phyloP scores from a whole-genome alignment of 1,284 basidiomycete species.

The Takashimella tepidaria region DNA sequence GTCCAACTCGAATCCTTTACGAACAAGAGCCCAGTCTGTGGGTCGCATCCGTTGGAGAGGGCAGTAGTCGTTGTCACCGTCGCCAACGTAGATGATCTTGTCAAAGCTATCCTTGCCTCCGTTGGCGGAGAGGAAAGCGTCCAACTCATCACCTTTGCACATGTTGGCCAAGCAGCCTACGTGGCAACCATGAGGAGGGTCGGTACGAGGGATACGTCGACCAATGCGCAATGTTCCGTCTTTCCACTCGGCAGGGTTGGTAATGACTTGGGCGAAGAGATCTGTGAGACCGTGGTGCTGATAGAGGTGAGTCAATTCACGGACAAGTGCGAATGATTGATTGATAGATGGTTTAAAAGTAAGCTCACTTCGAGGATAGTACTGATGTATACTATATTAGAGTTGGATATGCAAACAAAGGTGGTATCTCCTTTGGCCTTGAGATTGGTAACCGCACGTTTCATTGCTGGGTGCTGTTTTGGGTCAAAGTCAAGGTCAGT shows the following conservation, averaged over 20 bases:
- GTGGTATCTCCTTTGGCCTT: constrained; percentile 65
- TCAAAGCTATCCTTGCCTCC: constrained; percentile 61
- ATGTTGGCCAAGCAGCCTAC: constrained; percentile 94
- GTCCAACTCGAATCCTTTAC: constrained; percentile 69
- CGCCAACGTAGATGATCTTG: constrained; percentile 84
- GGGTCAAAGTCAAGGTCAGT: background rate
- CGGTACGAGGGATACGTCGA: constrained; percentile 67
- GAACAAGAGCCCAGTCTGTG: constrained; percentile 60
- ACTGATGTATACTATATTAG: constrained; percentile 85
- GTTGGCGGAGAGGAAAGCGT: constrained; percentile 68
- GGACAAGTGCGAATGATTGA: constrained; percentile 1
- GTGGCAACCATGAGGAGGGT: constrained; percentile 74
- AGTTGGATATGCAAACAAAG: constrained; percentile 88
- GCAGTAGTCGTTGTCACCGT: constrained; percentile 94
- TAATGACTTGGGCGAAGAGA: constrained; percentile 81
- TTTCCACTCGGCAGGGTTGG: constrained; percentile 84
- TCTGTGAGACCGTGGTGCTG: constrained; percentile 68
- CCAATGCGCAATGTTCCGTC: constrained; percentile 71
- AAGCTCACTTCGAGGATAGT: constrained; percentile 75
- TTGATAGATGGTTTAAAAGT: constrained; percentile 1
- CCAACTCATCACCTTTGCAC: constrained; percentile 96
- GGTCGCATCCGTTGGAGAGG: constrained; percentile 74
- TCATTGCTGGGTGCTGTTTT: constrained; percentile 88
- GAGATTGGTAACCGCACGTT: constrained; percentile 71
- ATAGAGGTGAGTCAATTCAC: background rate